Evolutionary conservation across 2,329 filamentous ascomycete species (phyloP), one percentile per base, ranked within the genome.

Genomic region (Periconia digitata): DNA sequence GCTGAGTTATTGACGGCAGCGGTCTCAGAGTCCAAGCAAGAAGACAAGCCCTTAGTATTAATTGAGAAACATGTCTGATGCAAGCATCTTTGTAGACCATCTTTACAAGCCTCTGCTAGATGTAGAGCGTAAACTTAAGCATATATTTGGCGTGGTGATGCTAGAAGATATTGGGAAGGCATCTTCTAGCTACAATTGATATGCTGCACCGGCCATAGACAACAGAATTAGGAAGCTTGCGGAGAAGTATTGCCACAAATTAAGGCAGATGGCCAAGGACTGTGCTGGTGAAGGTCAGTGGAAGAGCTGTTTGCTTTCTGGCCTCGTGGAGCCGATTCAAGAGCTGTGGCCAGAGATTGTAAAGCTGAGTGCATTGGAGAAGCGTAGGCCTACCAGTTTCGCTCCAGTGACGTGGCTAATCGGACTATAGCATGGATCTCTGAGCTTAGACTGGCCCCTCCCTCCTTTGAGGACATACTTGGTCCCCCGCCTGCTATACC

Each of bases 181-280:
- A 17, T 29, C 21, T 45, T 41, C 12, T 44, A 42, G 24, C 36
- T 27, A 40, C 36, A 17, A 41, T 32, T 15, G 23, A 12, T 42
- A 18, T 34, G 21, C 40, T 29, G 36, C 23, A 15, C 23, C n/a
- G 17, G n/a, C 21, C 24, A 36, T 47, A 40, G 29, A 41, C 40
- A 47, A 21, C 20, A 47, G 3, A 18, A 27, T 48, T 41, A 23
- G 13, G 18, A 40, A 48, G 49, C 49, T 51, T 17, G 43, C 40
- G 45, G 40, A 48, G 20, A 51, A 41, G 32, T 51, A 51, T 39
- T 48, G 43, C 44, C 36, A 45, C 24, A 51, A 45, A 38, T 51
- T 40, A 44, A 51, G 49, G 49, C 43, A 51, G 40, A 51, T 48
- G 39, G 45, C 49, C 39, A 51, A 51, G 41, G 40, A 48, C 35